Base-by-base conservation (phyloP, 2,329 filamentous ascomycete genomes). In the Tolypocladium pustulatum region DNA sequence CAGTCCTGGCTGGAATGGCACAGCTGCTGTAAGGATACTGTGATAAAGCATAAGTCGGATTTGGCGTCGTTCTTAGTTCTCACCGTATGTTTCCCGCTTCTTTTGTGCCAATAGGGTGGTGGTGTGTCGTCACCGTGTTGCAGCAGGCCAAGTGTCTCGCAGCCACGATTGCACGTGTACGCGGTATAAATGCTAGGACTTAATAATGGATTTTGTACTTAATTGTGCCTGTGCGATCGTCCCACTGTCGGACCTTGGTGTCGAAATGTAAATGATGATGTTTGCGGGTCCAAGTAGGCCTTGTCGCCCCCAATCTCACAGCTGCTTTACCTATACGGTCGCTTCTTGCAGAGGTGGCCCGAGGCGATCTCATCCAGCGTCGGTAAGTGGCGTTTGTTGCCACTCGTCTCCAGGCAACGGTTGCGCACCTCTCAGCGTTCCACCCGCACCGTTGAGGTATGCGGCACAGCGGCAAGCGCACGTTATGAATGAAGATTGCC, bases 1-100 rank as follows among this genome's bases (percentile, higher is more conserved):
- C 74, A 61, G 72, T 75, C 58, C 63, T 81, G 52, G 78, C 74
- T 63, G 78, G 71, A 55, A 58, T 82, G 60, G 75, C 76, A 58
- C 78, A 81, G 66, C 72, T 83, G 66, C 70, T 85, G 71, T 84
- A 81, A 80, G 58, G 52, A 53, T 49, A 55, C 25, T 27, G 59
- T 38, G 60, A 62, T 59, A 63, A 63, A 68, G 61, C 53, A 67
- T 65, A 64, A 66, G 62, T 67, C 60, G 65, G 67, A 67, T 67
- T 68, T 66, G 72, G 71, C 70, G 70, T 73, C 71, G 66, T 68
- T 70, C 64, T 65, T 63, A 70, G 64, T 69, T 68, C 64, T 66
- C 61, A 61, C 65, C 63, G 64, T 62, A 67, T 69, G 65, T 73
- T 68, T 67, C 62, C 61, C 62, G 62, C 68, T 67, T 68, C 69